A percentile compares a stretch with the other conserved stretches of the same genome.
Conservation (phyloP, 2,329 filamentous ascomycete genomes). For the Colletotrichum limetticola region DNA sequence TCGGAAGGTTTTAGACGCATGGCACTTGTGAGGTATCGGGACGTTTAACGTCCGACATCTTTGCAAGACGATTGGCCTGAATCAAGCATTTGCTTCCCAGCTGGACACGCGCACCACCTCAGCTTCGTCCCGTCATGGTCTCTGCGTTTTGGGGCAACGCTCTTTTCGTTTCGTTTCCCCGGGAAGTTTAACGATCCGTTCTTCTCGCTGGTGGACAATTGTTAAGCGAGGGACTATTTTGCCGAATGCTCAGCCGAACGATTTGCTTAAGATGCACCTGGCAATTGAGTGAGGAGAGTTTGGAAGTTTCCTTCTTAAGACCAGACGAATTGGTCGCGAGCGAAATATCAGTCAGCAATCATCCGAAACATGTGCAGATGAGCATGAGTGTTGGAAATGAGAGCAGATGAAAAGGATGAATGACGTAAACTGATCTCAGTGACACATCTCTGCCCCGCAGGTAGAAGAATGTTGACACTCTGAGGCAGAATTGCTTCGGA, state of each 20-base stretch:
- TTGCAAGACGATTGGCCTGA: neutral
- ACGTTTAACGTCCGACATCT: neutral
- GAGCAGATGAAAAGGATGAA: too few species aligned
- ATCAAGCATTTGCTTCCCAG: conserved; percentile 3
- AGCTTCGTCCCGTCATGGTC: conserved; percentile 21
- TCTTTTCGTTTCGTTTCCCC: conserved; percentile 16
- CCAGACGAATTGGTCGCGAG: neutral
- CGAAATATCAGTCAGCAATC: neutral
- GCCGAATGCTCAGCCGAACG: neutral
- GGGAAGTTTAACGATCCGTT: neutral
- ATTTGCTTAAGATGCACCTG: neutral
- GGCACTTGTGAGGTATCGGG: conserved; percentile 9
- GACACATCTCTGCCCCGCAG: neutral
- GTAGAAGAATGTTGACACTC: neutral
- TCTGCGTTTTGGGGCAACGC: conserved; percentile 4
- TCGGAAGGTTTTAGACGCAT: conserved; percentile 1
- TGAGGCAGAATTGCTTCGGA: conserved; percentile 5
- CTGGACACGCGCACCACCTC: conserved; percentile 9
- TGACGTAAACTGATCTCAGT: neutral
- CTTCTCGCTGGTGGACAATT: neutral
- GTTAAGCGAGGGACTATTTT: neutral
- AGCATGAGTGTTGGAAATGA: neutral
- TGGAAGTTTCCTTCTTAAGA: neutral
- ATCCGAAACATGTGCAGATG: neutral
- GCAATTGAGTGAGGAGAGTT: too few species aligned